Percentiles rank a stretch among this genome's conserved stretches.
phyloP scores from a whole-genome alignment of 2,329 filamentous ascomycete genomes.

The Myriosclerotinia curreyana region DNA sequence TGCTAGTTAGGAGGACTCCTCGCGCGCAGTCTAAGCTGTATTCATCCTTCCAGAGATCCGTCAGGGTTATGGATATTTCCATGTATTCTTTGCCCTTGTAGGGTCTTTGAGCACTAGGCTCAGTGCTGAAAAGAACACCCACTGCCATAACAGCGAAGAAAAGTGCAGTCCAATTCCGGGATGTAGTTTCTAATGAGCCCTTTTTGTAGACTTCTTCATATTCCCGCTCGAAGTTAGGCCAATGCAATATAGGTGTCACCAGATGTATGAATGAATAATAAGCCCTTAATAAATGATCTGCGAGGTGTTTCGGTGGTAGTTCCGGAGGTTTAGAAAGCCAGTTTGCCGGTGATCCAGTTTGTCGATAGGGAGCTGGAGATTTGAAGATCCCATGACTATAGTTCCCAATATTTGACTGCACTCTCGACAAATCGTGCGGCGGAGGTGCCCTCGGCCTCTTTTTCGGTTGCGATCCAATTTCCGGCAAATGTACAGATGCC shows the following conservation, averaged over 20 bases:
- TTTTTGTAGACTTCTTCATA: conserved; percentile 74
- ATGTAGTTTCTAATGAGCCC: conserved; percentile 57
- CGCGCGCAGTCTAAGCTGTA: conserved; percentile 73
- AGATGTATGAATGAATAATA: conserved; percentile 77
- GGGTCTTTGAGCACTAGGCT: conserved; percentile 52
- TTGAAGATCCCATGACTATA: conserved; percentile 79
- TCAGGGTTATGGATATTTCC: conserved; percentile 64
- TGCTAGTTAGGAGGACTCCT: conserved; percentile 66
- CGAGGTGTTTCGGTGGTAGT: conserved; percentile 66
- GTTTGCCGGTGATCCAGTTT: conserved; percentile 47
- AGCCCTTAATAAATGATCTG: conserved; percentile 69
- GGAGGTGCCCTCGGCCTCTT: conserved; percentile 59
- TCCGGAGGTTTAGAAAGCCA: conserved; percentile 57
- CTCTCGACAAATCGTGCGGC: conserved; percentile 67
- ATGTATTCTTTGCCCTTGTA: conserved; percentile 64
- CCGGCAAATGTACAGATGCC: conserved; percentile 56
- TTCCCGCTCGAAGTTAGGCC: conserved; percentile 74
- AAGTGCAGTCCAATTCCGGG: conserved; percentile 71
- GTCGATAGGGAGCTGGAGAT: conserved; percentile 66
- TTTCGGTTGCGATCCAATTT: conserved; percentile 63
- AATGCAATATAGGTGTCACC: conserved; percentile 82
- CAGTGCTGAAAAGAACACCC: conserved; percentile 69
- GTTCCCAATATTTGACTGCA: conserved; percentile 68
- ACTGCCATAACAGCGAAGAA: conserved; percentile 83
- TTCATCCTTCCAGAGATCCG: conserved; percentile 80